Base-by-base conservation (phyloP, 1,284 basidiomycete species). In the Apiotrichum veenhuisii region DNA sequence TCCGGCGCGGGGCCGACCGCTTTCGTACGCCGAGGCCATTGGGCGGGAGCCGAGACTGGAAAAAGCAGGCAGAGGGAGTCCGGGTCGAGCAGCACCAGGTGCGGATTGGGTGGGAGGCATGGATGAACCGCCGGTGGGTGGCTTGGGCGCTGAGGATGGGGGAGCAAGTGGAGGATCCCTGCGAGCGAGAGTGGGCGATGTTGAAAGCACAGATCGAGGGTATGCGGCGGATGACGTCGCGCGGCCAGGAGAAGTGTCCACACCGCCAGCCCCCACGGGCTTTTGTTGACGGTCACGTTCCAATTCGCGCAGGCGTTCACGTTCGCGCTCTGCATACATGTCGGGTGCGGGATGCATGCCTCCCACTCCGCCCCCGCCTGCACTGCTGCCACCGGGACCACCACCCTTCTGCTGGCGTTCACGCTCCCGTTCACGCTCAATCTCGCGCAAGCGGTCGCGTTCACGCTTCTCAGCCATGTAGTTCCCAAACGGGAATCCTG, bases 371-470 rank as follows among this genome's bases (percentile, higher is more conserved):
- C 22, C 22, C 3, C 27, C 26, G 17, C 22, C 5, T 14, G 20
- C 44, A 20, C 27, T 12, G 27, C 18, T 5, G 7, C 33, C 46
- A 20, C 20, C 17, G 11, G 33, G 20, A 8, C 30, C 30, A 27
- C 20, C 20, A 5, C n/a, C 10, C 8, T 38, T 30, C 44, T 44
- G 26, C 37, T 43, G 38, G 26, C 57, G 57, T 17, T 55, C 54
- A 12, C 53, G 49, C 20, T 62, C 54, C 10, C 60, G 51, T 3
- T 62, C 60, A 26, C 61, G 54, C 23, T 62, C 61, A 20, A 62
- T 52, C 27, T 58, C 57, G 25, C 57, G 54, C 5, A 56, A 42
- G 7, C 58, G 54, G 11, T 60, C 58, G 10, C 58, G 51, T 54
- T 60, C 58, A 22, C 54, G 58, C 54, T 60, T 60, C 38, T 60